Conservation (phyloP, 176 grass and related monocot genomes). For the Thinopyrum elongatum region DNA sequence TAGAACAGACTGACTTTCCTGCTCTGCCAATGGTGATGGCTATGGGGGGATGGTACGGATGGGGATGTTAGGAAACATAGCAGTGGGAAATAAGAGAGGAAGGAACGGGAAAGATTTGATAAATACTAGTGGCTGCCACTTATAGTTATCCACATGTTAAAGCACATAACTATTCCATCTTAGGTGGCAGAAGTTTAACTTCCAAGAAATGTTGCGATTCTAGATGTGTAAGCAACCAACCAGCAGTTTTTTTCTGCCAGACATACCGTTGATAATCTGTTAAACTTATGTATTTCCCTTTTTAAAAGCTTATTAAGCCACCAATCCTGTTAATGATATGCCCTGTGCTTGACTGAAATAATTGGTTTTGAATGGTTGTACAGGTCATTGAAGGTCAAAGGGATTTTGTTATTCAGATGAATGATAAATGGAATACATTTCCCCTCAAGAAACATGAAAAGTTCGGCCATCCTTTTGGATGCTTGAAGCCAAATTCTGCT, state of each 20-base stretch:
- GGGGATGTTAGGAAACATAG: background rate
- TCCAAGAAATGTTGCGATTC: background rate
- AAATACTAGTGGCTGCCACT: background rate
- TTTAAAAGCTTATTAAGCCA: background rate
- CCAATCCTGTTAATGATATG: background rate
- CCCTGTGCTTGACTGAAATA: background rate
- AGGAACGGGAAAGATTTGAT: background rate
- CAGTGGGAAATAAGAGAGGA: background rate
- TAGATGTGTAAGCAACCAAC: background rate
- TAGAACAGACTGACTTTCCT: background rate
- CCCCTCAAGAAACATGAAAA: constrained; percentile 32
- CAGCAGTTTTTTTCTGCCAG: background rate
- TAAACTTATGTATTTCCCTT: background rate
- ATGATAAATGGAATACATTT: constrained; percentile 57
- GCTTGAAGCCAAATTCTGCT: constrained; percentile 26
- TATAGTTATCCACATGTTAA: background rate
- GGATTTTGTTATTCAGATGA: constrained; percentile 64
- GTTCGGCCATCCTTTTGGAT: constrained; percentile 7
- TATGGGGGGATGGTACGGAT: background rate
- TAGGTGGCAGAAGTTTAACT: constrained; percentile 12
- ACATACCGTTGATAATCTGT: background rate
- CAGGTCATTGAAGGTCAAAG: constrained; percentile 54
- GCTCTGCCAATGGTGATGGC: background rate
- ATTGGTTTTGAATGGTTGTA: constrained; percentile 24
- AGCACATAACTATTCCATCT: constrained; percentile 6